phyloP scores from a whole-genome alignment of 116 monocot genomes.

The Cymodocea nodosa region DNA sequence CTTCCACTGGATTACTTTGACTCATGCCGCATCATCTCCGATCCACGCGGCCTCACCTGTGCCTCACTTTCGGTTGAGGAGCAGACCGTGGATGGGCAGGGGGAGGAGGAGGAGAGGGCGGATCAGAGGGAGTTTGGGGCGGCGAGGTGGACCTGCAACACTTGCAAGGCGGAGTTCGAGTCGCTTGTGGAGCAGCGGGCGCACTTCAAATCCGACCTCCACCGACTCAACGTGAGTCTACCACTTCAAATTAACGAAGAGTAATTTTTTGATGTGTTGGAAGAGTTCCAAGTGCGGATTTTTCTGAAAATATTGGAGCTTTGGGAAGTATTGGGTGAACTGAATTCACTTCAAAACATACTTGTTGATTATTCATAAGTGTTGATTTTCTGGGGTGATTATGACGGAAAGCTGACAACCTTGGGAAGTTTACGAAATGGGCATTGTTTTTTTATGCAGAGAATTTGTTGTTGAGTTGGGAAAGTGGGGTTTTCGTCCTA shows the following conservation, averaged over 20 bases:
- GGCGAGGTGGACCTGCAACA: conserved; percentile 69
- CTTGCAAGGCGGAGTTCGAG: conserved; percentile 73
- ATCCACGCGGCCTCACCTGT: conserved; percentile 4
- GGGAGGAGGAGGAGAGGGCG: not conserved
- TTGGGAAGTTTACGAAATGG: no score
- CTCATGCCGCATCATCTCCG: conserved; percentile 33
- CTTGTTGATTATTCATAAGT: no score
- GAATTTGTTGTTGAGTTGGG: no score
- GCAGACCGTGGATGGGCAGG: not conserved
- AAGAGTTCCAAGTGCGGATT: not conserved
- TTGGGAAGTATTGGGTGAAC: no score
- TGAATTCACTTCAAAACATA: no score
- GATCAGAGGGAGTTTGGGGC: conserved; percentile 4
- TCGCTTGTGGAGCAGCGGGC: conserved; percentile 75
- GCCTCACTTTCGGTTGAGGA: not conserved
- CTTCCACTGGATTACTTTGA: conserved; percentile 71
- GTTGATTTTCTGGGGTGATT: no score
- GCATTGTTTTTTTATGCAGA: no score
- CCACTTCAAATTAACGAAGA: not conserved
- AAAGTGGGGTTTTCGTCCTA: no score
- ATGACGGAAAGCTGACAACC: no score
- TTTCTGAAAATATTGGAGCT: not conserved
- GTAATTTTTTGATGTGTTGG: not conserved
- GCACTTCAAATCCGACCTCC: conserved; percentile 91
- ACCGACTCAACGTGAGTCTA: conserved; percentile 66